A percentile compares a stretch with the other conserved stretches of the same genome.
Evolutionary conservation across 2,329 filamentous ascomycete species (phyloP).

Genomic region (Rutstroemia sp.): DNA sequence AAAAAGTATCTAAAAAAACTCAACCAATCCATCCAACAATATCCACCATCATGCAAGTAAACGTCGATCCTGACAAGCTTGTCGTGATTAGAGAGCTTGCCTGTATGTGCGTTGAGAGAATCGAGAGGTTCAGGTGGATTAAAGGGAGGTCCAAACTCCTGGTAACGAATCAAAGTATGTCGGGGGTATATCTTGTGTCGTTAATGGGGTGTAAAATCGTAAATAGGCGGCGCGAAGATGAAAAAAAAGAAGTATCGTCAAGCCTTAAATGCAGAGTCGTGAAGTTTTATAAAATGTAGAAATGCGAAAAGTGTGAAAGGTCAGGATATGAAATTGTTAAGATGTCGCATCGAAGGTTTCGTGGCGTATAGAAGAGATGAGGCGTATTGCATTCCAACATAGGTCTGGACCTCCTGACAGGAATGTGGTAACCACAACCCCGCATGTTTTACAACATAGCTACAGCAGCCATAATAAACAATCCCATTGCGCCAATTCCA

Average conservation of each 20-base stretch:
- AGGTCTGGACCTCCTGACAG: background rate
- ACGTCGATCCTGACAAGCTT: background rate
- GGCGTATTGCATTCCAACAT: background rate
- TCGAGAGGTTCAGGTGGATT: background rate
- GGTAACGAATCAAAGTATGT: constrained; percentile 9
- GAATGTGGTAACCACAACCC: background rate
- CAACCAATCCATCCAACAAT: background rate
- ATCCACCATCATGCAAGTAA: background rate
- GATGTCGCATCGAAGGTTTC: constrained; percentile 8
- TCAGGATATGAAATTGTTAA: background rate
- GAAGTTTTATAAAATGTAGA: background rate
- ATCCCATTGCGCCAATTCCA: background rate
- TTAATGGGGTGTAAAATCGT: constrained; percentile 4
- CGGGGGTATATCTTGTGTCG: constrained; percentile 1
- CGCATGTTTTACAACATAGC: constrained; percentile 5
- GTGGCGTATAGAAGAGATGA: background rate
- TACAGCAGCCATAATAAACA: constrained; percentile 1
- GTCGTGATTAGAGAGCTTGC: background rate
- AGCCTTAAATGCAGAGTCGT: background rate
- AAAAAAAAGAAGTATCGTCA: constrained; percentile 1
- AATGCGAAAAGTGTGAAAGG: background rate
- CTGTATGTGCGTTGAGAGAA: background rate
- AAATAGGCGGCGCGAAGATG: background rate
- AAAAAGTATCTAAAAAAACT: background rate
- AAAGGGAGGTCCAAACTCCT: constrained; percentile 4